A percentile compares a stretch with the other conserved stretches of the same genome.
Conservation (phyloP, 495 filamentous ascomycete genomes). For the Chaetomidium leptoderma region DNA sequence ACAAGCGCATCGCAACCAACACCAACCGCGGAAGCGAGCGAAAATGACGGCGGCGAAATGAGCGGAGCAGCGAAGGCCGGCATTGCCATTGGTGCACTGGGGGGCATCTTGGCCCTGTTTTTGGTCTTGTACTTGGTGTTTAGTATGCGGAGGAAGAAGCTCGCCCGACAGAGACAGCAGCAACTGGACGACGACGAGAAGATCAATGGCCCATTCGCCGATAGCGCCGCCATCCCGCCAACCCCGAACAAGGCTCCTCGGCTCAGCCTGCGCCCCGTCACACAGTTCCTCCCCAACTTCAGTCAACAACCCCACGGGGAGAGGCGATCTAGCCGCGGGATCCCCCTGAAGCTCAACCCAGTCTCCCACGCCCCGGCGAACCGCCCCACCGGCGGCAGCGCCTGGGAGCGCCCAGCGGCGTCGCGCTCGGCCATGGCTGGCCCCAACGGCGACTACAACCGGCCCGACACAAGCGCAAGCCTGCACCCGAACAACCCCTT, state of each 20-base stretch:
- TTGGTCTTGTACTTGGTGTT: constrained; percentile 64
- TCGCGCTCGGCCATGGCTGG: constrained; percentile 19
- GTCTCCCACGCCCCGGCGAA: constrained; percentile 32
- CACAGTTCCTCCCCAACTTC: constrained; percentile 76
- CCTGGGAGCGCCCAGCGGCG: constrained; percentile 40
- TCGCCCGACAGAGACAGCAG: constrained; percentile 39
- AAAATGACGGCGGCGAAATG: constrained; percentile 35
- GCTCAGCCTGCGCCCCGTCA: constrained; percentile 81
- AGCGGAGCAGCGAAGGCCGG: constrained; percentile 74
- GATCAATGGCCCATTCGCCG: constrained; percentile 45
- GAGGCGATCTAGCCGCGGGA: constrained; percentile 46
- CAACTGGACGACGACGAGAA: constrained; percentile 56
- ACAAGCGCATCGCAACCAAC: constrained; percentile 21
- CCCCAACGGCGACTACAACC: constrained; percentile 25
- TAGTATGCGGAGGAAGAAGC: constrained; percentile 55
- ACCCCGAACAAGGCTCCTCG: constrained; percentile 54
- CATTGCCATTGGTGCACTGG: constrained; percentile 71
- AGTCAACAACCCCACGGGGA: constrained; percentile 32
- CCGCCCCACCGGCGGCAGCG: constrained; percentile 32
- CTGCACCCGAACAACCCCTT: constrained; percentile 50
- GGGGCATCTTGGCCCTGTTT: constrained; percentile 56
- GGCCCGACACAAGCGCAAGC: constrained; percentile 44
- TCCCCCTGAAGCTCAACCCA: constrained; percentile 39
- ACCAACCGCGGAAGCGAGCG: constrained; percentile 28
- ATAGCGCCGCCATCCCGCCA: constrained; percentile 32